These are phyloP conservation scores for Corymbia citriodora DNA, from an alignment of 441 rosid species.

Conservation along the genomic window DNA sequence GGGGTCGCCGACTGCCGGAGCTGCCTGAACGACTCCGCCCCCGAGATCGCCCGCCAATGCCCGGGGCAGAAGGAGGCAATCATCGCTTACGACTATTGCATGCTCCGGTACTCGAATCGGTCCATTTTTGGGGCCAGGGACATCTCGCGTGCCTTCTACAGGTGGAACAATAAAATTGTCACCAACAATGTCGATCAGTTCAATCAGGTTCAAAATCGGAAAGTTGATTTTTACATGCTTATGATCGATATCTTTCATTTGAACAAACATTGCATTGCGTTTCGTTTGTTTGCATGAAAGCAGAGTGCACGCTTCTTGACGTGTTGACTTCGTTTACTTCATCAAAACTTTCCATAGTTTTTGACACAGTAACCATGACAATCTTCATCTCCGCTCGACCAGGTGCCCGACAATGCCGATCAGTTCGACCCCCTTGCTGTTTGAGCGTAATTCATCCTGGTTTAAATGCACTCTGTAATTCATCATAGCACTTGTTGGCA, in stretches of 20 bases:
- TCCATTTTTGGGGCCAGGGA: not conserved
- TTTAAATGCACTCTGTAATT: not conserved
- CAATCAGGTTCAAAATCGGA: not conserved
- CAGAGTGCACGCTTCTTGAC: not conserved
- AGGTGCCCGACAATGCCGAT: not conserved
- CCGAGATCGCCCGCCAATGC: not conserved
- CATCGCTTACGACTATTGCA: not conserved
- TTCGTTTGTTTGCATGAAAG: not conserved
- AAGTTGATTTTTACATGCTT: not conserved
- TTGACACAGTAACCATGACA: not conserved
- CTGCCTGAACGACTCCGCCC: not conserved
- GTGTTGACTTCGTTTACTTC: not conserved
- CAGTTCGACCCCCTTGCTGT: accelerated
- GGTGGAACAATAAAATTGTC: accelerated
- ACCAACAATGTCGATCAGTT: not conserved
- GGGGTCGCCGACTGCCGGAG: not conserved
- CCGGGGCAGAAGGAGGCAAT: not conserved
- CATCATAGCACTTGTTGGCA: not conserved
- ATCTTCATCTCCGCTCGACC: not conserved
- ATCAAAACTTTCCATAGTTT: accelerated
- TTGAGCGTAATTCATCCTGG: not conserved
- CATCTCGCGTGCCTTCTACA: not conserved
- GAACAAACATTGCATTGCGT: not conserved
- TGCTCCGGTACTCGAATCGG: not conserved
- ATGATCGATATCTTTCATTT: accelerated